Conservation (phyloP, 768 basidiomycete species). For the Amanita exitialis region DNA sequence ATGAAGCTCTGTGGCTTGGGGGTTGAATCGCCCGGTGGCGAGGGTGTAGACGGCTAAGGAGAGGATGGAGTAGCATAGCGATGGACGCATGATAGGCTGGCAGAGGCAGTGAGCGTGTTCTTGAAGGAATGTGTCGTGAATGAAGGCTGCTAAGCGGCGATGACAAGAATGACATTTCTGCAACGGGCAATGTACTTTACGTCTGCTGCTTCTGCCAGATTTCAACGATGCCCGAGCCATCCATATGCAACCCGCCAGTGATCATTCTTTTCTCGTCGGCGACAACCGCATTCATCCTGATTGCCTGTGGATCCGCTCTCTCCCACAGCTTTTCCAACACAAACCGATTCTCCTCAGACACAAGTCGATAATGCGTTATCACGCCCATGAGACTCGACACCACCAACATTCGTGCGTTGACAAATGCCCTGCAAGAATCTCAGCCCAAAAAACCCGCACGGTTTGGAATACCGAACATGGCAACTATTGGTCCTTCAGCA, state of each 20-base stretch:
- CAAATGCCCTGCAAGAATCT: constrained; percentile 35
- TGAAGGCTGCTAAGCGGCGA: not conserved
- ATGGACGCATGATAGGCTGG: constrained; percentile 1
- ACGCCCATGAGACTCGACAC: constrained; percentile 55
- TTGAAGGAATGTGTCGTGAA: not conserved
- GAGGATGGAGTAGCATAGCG: not conserved
- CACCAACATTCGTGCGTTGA: constrained; percentile 32
- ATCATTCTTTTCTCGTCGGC: constrained; percentile 36
- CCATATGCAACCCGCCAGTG: constrained; percentile 51
- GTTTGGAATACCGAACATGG: constrained; percentile 35
- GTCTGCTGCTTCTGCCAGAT: constrained; percentile 35
- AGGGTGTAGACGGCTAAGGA: not conserved
- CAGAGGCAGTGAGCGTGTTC: not conserved
- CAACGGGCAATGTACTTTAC: not conserved
- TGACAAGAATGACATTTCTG: not conserved
- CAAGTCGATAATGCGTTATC: constrained; percentile 34
- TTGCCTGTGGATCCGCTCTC: constrained; percentile 27
- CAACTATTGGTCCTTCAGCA: constrained; percentile 68
- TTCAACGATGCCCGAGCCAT: constrained; percentile 55
- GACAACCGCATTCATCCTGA: constrained; percentile 60
- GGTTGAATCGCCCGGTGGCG: not conserved
- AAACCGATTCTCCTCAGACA: constrained; percentile 22
- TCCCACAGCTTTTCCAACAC: constrained; percentile 37
- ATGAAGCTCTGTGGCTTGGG: not conserved
- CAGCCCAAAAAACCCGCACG: constrained; percentile 1